Conservation (phyloP, 1,284 basidiomycete species). For the Leccinum angustisporum region DNA sequence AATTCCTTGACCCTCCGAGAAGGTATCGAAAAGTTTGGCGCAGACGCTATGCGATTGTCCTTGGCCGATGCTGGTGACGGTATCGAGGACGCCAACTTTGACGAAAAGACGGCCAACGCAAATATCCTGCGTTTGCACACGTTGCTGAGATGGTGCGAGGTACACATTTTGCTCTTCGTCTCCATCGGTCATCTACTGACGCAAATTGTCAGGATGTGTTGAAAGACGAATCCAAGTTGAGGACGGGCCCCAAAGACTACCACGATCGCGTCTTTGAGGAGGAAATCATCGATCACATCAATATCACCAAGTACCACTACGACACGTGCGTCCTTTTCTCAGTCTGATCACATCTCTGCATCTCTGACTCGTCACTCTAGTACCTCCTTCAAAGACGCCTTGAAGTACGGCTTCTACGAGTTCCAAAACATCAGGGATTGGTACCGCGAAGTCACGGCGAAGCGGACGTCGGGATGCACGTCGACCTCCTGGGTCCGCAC, state of each 20-base stretch:
- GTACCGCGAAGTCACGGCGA: conserved; percentile 90
- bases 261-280: conserved; percentile 91
- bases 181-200: conserved; percentile 9
- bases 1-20: conserved; percentile 84
- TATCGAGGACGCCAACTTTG: conserved; percentile 97
- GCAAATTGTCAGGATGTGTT: conserved; percentile 65
- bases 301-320: conserved; percentile 77
- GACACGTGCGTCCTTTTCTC: conserved; percentile 60
- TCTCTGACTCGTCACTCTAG: conserved; percentile 41
- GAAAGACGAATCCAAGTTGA: conserved; percentile 65
- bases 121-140: conserved; percentile 96
- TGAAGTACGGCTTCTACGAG: conserved; percentile 97
- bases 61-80: conserved; percentile 98
- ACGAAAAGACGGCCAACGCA: conserved; percentile 98
- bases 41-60: conserved; percentile 88
- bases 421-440: conserved; percentile 91
- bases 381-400: conserved; percentile 92
- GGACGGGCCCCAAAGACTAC: conserved; percentile 67
- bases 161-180: conserved; percentile 35
- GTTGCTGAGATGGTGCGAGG: conserved; percentile 89
- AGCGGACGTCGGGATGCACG: conserved; percentile 85
- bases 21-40: conserved; percentile 84
- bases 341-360: background rate
- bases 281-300: conserved; percentile 78
- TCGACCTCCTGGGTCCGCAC: conserved; percentile 81